These are phyloP conservation scores for Cucurbita moschata DNA, from an alignment of 306 rosid genomes.

Conservation along the genomic window DNA sequence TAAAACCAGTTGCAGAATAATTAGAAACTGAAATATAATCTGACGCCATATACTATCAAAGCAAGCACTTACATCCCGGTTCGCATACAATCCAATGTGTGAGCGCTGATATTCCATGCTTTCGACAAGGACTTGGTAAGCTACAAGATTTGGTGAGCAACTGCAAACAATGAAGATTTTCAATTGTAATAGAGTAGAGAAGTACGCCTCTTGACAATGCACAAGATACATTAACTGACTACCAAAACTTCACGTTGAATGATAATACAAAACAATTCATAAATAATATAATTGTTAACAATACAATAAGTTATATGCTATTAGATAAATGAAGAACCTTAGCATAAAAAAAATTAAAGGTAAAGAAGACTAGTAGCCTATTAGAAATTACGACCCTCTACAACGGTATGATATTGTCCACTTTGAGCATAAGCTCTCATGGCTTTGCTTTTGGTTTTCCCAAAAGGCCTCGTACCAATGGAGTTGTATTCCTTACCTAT, in stretches of 20 bases:
- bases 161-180: conserved; percentile 34
- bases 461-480: too few relatives aligned
- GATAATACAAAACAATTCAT: neutral
- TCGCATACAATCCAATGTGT: conserved; percentile 85
- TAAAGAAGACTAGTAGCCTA: neutral
- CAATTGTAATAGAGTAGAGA: conserved; percentile 14
- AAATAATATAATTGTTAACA: neutral
- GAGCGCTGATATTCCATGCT: conserved; percentile 81
- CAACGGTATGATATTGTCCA: too few relatives aligned
- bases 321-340: neutral
- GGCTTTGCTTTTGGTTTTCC: too few relatives aligned
- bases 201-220: neutral
- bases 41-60: neutral
- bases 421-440: too few relatives aligned
- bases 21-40: neutral
- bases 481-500: too few relatives aligned
- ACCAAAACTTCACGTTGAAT: neutral
- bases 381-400: too few relatives aligned
- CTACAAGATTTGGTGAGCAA: conserved; percentile 75
- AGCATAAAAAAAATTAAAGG: neutral
- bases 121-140: conserved; percentile 86
- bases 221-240: neutral
- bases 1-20: neutral
- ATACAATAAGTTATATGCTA: neutral
- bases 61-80: conserved; percentile 55